Base-by-base conservation (phyloP, 805 yeast genomes). In the Teunomyces pallodes region DNA sequence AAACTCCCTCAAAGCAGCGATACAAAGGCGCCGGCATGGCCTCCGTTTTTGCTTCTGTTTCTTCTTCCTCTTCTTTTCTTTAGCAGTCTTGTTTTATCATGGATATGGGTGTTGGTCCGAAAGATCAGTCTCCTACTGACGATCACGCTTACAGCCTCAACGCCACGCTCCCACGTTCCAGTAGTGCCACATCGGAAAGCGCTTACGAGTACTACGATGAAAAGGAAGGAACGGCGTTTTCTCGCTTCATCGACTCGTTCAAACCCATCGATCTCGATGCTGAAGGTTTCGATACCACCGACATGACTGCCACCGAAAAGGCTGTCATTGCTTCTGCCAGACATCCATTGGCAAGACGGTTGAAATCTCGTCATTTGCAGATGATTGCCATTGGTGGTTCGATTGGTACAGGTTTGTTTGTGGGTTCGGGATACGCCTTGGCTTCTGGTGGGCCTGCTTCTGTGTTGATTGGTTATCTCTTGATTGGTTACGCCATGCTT, bases 331-430 rank as follows among this genome's bases (percentile, higher is more conserved):
- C 75, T 30, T 62, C 74, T 5, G 66, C 76, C 39, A 65, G 69
- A 46, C 75, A 80, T 65, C 75, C 69, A 4, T 64, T 72, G 56
- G 72, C 72, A 46, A 57, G 74, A 49, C 64, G 71, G 9, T 66
- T 72, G 56, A 69, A 69, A 53, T 54, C 68, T 39, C 66, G 74
- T 60, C 90, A 85, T 54, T 79, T 84, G 51, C 77, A 82, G 51
- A 81, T 87, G 82, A 85, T 88, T 58, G 90, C 95, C 35, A 74
- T 89, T 47, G 94, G 94, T 49, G 90, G 94, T 46, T 85, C 92
- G 45, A 84, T 88, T 50, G 96, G 96, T 60, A 84, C 94, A 5
- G 89, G 88, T 57, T 69, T 83, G 48, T 76, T 77, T 56, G 67
- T 73, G 29, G 78, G 79, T 29, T 64, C 74, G 38, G 82, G 82